Percentiles rank a stretch among this genome's conserved stretches.
Evolutionary conservation across 2,329 filamentous ascomycete genomes (phyloP).

Genomic region (Fusarium piperis): DNA sequence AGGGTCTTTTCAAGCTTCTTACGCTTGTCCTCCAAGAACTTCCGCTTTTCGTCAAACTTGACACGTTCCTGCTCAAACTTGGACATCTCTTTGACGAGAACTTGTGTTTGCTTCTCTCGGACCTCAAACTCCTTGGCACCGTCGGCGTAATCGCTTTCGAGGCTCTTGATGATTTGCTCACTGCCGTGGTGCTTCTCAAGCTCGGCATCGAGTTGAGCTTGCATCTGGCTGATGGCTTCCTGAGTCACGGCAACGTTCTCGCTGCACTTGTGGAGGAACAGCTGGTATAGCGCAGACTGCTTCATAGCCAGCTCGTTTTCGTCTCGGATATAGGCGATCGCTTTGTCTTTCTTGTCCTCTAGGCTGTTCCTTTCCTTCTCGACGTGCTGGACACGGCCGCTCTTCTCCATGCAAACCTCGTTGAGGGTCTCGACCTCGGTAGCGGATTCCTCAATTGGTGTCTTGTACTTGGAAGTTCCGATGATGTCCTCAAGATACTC

Average conservation of each 20-base stretch:
- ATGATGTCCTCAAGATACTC: slow-evolving; percentile 99
- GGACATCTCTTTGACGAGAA: slow-evolving; percentile 84
- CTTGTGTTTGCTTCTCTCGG: slow-evolving; percentile 83
- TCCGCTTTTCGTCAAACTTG: slow-evolving; percentile 97
- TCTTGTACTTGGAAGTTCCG: slow-evolving; percentile 97
- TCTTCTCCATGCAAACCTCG: slow-evolving; percentile 95
- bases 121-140: slow-evolving; percentile 85
- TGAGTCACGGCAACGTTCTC: slow-evolving; percentile 90
- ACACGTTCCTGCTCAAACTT: slow-evolving; percentile 96
- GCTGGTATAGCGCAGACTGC: slow-evolving; percentile 90
- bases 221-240: slow-evolving; percentile 91
- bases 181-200: slow-evolving; percentile 91
- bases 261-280: slow-evolving; percentile 87
- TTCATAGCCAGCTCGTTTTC: slow-evolving; percentile 93
- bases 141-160: slow-evolving; percentile 85
- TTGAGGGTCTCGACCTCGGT: slow-evolving; percentile 91
- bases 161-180: slow-evolving; percentile 87
- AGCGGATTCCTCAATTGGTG: slow-evolving; percentile 93
- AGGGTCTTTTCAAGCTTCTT: slow-evolving; percentile 95
- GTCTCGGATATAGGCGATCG: slow-evolving; percentile 85
- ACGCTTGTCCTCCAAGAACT: slow-evolving; percentile 89
- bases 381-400: slow-evolving; percentile 92
- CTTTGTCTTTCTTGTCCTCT: slow-evolving; percentile 97
- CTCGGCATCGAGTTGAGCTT: slow-evolving; percentile 85
- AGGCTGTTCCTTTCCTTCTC: slow-evolving; percentile 95